Conservation (phyloP, 805 yeast species). For the Candida maltosa region DNA sequence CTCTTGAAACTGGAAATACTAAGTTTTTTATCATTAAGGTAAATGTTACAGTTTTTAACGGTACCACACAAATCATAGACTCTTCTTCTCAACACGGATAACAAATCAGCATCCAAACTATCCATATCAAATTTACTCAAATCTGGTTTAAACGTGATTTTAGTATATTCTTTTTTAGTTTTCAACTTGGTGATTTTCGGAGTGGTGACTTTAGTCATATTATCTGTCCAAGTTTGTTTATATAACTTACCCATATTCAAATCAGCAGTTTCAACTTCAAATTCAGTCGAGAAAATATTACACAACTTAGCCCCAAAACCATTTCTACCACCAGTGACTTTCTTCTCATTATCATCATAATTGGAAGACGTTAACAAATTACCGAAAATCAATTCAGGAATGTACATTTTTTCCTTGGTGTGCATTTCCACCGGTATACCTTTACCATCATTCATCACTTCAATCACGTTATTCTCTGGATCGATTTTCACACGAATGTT, state of each 20-base stretch:
- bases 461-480: conserved; percentile 67
- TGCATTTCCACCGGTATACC: conserved; percentile 97
- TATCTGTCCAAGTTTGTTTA: conserved; percentile 80
- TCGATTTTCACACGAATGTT: conserved; percentile 80
- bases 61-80: conserved; percentile 96
- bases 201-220: conserved; percentile 75
- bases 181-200: conserved; percentile 66
- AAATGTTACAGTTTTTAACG: conserved; percentile 75
- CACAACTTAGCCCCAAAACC: conserved; percentile 98
- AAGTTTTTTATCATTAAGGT: conserved; percentile 69
- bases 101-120: conserved; percentile 73
- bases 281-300: conserved; percentile 89
- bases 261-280: conserved; percentile 87
- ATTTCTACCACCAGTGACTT: conserved; percentile 97
- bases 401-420: conserved; percentile 84
- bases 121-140: conserved; percentile 81
- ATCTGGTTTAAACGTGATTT: conserved; percentile 86
- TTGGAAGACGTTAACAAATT: conserved; percentile 91
- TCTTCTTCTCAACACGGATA: conserved; percentile 85
- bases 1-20: conserved; percentile 74
- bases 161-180: conserved; percentile 74
- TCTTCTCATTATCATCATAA: conserved; percentile 91
- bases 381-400: conserved; percentile 96
- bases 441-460: conserved; percentile 86
- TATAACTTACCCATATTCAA: conserved; percentile 58